A percentile compares a stretch with the other conserved stretches of the same genome.
phyloP scores from a whole-genome alignment of 2,329 filamentous ascomycete species.

The Zasmidium angulare region DNA sequence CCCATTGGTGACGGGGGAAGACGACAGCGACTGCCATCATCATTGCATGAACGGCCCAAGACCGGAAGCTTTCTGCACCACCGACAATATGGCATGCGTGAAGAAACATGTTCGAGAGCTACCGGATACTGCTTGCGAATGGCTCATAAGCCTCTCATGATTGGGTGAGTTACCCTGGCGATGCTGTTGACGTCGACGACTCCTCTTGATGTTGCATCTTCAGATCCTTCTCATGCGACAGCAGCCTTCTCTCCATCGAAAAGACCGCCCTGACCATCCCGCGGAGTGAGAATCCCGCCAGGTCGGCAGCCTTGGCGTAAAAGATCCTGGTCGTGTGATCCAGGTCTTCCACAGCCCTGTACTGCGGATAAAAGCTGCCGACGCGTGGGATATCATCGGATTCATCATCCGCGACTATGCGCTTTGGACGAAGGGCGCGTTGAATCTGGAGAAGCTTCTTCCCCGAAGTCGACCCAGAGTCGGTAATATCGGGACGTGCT shows the following conservation, averaged over 20 bases:
- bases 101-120: constrained; percentile 15
- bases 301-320: constrained; percentile 51
- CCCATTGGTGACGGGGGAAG: background rate
- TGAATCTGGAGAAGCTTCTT: constrained; percentile 47
- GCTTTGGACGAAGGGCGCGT: constrained; percentile 40
- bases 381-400: constrained; percentile 41
- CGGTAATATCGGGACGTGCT: constrained; percentile 15
- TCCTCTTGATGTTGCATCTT: constrained; percentile 14
- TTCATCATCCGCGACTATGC: constrained; percentile 38
- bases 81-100: constrained; percentile 11
- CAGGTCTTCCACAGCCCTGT: constrained; percentile 50
- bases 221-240: constrained; percentile 36
- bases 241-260: constrained; percentile 49
- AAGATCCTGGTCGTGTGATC: constrained; percentile 45
- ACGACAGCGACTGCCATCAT: background rate
- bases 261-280: constrained; percentile 53
- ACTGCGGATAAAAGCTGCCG: constrained; percentile 53
- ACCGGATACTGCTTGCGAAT: background rate
- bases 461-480: constrained; percentile 17
- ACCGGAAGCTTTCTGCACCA: constrained; percentile 21
- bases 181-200: constrained; percentile 13
- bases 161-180: background rate
- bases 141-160: background rate
- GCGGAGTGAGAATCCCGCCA: constrained; percentile 51
- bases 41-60: background rate